Percentiles rank a stretch among this genome's conserved stretches.
Evolutionary conservation across 768 basidiomycete species (phyloP).

Genomic region (Agrocybe chaxingu): DNA sequence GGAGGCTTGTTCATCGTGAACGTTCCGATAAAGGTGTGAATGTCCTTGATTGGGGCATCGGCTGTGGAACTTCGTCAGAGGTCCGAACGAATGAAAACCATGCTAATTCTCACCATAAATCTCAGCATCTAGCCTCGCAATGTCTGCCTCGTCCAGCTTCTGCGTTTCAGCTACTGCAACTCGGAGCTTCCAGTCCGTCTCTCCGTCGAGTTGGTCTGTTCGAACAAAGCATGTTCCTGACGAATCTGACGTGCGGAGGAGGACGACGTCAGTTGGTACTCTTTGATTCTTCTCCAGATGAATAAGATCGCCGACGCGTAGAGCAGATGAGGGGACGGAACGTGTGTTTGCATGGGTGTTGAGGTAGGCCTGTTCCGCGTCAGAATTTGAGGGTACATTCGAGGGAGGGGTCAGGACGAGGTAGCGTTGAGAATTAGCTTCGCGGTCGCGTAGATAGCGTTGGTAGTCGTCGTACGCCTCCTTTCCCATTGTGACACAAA

Average conservation of each 20-base stretch:
- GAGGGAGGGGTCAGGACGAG: constrained; percentile 66
- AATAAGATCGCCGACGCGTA: constrained; percentile 90
- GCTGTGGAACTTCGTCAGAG: constrained; percentile 41
- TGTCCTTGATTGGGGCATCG: constrained; percentile 95
- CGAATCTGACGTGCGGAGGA: constrained; percentile 83
- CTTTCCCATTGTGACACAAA: constrained; percentile 95
- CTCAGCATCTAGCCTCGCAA: constrained; percentile 77
- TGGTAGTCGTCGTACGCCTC: constrained; percentile 99
- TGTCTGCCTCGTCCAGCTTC: constrained; percentile 51
- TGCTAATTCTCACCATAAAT: constrained; percentile 66
- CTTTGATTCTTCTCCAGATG: constrained; percentile 95
- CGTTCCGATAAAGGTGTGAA: constrained; percentile 92
- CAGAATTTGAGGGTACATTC: constrained; percentile 26
- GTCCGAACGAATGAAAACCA: neutral
- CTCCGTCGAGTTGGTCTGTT: constrained; percentile 97
- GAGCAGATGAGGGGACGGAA: constrained; percentile 81
- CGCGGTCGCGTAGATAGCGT: constrained; percentile 85
- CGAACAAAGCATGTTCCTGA: constrained; percentile 96
- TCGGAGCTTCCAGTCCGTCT: constrained; percentile 98
- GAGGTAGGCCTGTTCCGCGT: constrained; percentile 40
- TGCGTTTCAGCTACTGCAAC: constrained; percentile 87
- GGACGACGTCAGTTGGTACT: constrained; percentile 90
- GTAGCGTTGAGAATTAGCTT: constrained; percentile 94
- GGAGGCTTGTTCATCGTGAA: constrained; percentile 68
- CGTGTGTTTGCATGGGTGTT: constrained; percentile 54